phyloP scores from a whole-genome alignment of 768 basidiomycete species.

The Paxillus ammoniavirescens region DNA sequence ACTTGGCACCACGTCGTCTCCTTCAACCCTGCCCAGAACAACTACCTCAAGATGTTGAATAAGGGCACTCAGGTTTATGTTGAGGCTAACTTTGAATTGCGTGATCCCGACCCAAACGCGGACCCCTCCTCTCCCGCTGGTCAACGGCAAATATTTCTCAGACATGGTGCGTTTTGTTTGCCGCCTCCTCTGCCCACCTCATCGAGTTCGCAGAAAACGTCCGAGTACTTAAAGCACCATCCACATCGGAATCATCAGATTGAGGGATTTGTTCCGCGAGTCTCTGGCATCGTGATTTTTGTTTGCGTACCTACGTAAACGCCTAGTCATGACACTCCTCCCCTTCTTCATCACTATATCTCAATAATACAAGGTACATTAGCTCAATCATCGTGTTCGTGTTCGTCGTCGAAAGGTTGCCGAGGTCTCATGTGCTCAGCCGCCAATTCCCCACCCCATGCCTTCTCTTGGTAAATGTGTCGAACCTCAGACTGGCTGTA shows the following conservation, averaged over 20 bases:
- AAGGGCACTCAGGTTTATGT: conserved; percentile 80
- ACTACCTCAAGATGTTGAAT: conserved; percentile 59
- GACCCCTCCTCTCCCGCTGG: conserved; percentile 67
- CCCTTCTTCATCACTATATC: neutral
- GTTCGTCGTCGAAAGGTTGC: conserved; percentile 41
- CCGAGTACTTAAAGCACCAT: conserved; percentile 43
- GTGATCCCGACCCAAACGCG: conserved; percentile 65
- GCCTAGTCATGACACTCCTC: conserved; percentile 1
- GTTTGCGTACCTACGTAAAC: neutral
- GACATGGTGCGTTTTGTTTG: conserved; percentile 56
- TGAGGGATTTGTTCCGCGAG: neutral
- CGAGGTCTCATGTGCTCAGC: conserved; percentile 36
- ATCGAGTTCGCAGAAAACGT: conserved; percentile 46
- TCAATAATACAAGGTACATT: conserved; percentile 17
- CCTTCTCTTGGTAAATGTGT: conserved; percentile 29
- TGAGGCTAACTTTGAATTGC: conserved; percentile 75
- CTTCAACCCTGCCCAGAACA: conserved; percentile 61
- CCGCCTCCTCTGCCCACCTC: neutral
- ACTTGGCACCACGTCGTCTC: conserved; percentile 80
- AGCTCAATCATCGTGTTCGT: conserved; percentile 34
- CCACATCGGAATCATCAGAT: conserved; percentile 17
- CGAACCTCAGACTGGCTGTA: conserved; percentile 25
- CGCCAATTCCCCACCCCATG: conserved; percentile 35
- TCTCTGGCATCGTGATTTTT: conserved; percentile 1
- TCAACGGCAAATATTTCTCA: conserved; percentile 80